Base-by-base conservation (phyloP, 257 asterid genomes). In the Jaltomata sinuosa region DNA sequence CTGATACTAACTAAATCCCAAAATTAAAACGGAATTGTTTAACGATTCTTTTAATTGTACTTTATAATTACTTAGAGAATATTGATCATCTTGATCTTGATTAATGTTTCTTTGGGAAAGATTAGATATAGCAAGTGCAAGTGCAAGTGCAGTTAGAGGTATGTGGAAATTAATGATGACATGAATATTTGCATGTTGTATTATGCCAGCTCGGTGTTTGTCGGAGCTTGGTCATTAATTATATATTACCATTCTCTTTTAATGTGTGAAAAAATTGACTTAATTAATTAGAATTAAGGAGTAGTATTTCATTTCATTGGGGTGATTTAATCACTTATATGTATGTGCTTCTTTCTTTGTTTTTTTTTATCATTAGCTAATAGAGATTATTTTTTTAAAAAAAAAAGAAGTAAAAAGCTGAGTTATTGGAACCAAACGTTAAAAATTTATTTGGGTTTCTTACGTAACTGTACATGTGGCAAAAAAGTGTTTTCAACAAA, bases 191-290 rank as follows among this genome's bases (percentile, higher is more conserved):
- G 31, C 65, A 57, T n/a, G 31, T n/a, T 57, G 8, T 12, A 47
- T 72, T 34, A 71, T 40, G 54, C 80, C 54, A 71, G 34, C 54
- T 71, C 54, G 80, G 36, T 71, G 21, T 71, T 71, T 40, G 54
- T n/a, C n/a, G 61, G 31, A 79, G 83, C 50, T 80, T 54, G 71
- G 69, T n/a, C n/a, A 34, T 80, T 79, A n/a, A n/a, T n/a, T n/a
- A n/a, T n/a, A 21, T 69, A 50, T 67, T 67, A 21, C 21, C 1
- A 71, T 40, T 71, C 11, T 40, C 54, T 71, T 71, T 40, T 71
- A 22, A 40, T 71, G 54, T 71, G 79, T 40, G 79, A 40, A 71
- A n/a, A 69, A n/a, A 1, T 71, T 38, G 6, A 21, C 21, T 40
- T 11, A 2, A 71, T 40, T 11, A 2, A 71, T 69, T 69, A 69